Evolutionary conservation across 768 basidiomycete genomes (phyloP).

Genomic region (Mrakia frigida): DNA sequence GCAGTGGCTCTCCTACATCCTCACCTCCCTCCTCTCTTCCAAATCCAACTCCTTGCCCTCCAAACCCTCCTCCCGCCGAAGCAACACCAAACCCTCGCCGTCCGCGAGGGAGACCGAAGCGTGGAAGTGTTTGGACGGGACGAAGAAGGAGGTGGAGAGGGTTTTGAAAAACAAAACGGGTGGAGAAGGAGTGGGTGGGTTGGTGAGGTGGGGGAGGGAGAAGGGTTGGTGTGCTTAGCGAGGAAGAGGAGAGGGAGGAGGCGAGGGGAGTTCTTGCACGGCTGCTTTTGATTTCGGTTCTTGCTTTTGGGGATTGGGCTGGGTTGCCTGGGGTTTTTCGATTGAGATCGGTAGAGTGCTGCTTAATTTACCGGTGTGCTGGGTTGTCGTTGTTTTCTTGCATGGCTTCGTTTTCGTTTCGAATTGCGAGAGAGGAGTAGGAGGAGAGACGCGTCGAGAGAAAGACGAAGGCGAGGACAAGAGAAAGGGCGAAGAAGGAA

Average conservation of each 20-base stretch:
- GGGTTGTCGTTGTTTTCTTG: no score
- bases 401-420: no score
- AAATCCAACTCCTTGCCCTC: background rate
- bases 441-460: no score
- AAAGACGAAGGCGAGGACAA: no score
- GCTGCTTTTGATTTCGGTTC: no score
- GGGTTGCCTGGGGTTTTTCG: no score
- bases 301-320: no score
- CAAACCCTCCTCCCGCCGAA: background rate
- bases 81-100: background rate
- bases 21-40: background rate
- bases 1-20: background rate
- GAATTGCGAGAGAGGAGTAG: no score
- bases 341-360: no score
- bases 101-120: conserved; percentile 21
- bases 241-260: background rate
- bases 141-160: background rate
- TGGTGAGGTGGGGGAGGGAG: conserved; percentile 29
- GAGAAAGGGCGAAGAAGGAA: no score
- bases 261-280: no score
- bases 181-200: background rate
- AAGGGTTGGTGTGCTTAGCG: conserved; percentile 32
- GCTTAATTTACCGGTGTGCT: no score
- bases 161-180: background rate
- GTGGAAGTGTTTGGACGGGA: conserved; percentile 20